phyloP scores from a whole-genome alignment of 441 rosid genomes.

The Gossypium davidsonii region DNA sequence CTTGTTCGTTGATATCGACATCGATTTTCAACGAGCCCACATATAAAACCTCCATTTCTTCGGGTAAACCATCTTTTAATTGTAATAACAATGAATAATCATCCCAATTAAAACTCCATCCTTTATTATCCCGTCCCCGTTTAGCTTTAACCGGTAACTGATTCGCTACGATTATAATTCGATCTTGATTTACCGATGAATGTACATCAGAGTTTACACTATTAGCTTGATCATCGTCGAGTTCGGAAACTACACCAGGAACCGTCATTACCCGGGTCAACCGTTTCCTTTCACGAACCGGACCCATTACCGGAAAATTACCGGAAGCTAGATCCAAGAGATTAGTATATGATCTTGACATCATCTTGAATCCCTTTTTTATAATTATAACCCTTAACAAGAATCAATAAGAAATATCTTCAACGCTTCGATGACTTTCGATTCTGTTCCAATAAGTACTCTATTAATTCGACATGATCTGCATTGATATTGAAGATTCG shows the following conservation, averaged over 20 bases:
- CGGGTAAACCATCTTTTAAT: constrained; percentile 68
- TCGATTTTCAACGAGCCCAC: constrained; percentile 61
- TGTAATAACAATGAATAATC: constrained; percentile 59
- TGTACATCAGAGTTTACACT: constrained; percentile 62
- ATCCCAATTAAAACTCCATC: constrained; percentile 79
- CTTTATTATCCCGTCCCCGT: constrained; percentile 67
- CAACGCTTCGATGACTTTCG: constrained; percentile 13
- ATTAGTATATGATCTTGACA: constrained; percentile 72
- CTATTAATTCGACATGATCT: constrained; percentile 30
- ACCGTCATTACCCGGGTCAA: constrained; percentile 69
- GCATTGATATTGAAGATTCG: constrained; percentile 25
- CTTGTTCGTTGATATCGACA: constrained; percentile 57
- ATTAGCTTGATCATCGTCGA: constrained; percentile 69
- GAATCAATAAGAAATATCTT: constrained; percentile 23
- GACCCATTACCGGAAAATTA: constrained; percentile 54
- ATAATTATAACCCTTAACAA: constrained; percentile 12
- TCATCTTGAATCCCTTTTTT: constrained; percentile 34
- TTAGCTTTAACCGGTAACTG: constrained; percentile 68
- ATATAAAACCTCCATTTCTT: constrained; percentile 71
- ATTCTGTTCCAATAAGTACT: constrained; percentile 9
- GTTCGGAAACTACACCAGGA: constrained; percentile 73
- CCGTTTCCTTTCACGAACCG: constrained; percentile 51
- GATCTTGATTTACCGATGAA: constrained; percentile 53
- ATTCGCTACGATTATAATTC: constrained; percentile 62
- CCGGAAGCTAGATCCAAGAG: constrained; percentile 79